Evolutionary conservation across 108 stramenopile species (phyloP).

Genomic region (Nitzschia sp.): DNA sequence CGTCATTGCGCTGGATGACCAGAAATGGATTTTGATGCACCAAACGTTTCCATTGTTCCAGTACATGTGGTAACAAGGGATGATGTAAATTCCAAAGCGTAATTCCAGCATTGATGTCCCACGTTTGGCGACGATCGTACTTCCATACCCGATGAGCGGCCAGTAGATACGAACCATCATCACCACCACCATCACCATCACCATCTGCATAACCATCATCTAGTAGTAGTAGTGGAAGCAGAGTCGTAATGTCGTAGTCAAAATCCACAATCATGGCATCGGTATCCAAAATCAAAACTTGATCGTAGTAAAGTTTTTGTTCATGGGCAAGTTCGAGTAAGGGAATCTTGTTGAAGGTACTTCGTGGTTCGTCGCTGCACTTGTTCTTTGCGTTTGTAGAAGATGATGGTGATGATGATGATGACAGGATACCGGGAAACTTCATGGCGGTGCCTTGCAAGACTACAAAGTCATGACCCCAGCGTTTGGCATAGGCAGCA

Average conservation of each 20-base stretch:
- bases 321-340: constrained; percentile 9
- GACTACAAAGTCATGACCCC: constrained; percentile 29
- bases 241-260: constrained; percentile 20
- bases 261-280: constrained; percentile 45
- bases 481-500: constrained; percentile 24
- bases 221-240: neutral
- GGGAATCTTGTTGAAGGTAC: constrained; percentile 42
- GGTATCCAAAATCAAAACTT: constrained; percentile 38
- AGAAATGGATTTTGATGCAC: neutral
- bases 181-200: no score
- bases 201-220: neutral
- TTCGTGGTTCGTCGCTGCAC: constrained; percentile 18
- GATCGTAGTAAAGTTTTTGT: constrained; percentile 14
- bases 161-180: neutral
- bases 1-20: constrained; percentile 33
- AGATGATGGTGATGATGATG: neutral
- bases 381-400: no score
- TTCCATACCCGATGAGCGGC: constrained; percentile 32
- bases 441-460: constrained; percentile 31
- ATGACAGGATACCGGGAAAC: constrained; percentile 21
- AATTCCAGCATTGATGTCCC: constrained; percentile 44
- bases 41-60: constrained; percentile 20
- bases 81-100: constrained; percentile 39
- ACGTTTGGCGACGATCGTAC: constrained; percentile 20
- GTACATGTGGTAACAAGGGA: neutral